A percentile compares a stretch with the other conserved stretches of the same genome.
Evolutionary conservation across 2,329 filamentous ascomycete genomes (phyloP).

Genomic region (Hymenoscyphus occultus): DNA sequence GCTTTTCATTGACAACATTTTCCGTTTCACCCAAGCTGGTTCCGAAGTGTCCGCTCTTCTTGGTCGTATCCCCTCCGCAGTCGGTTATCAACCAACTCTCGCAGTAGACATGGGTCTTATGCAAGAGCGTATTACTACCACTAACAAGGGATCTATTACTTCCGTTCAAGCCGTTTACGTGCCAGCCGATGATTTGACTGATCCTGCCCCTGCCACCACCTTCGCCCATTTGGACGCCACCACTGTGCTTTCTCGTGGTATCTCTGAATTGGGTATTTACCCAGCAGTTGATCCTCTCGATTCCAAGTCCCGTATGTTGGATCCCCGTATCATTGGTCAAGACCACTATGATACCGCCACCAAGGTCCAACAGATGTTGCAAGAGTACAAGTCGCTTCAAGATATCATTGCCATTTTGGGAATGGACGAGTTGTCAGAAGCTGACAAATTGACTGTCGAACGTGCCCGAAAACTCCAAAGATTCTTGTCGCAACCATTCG

Average conservation of each 20-base stretch:
- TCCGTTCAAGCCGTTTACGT: conserved; percentile 99
- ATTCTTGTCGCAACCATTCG: conserved; percentile 99
- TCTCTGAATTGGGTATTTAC: conserved; percentile 99
- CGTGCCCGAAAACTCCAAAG: conserved; percentile 99
- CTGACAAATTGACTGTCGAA: conserved; percentile 99
- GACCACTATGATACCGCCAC: conserved; percentile 96
- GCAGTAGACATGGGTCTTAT: conserved; percentile 98
- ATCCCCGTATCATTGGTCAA: conserved; percentile 96
- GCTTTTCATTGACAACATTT: conserved; percentile 99
- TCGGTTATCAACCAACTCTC: conserved; percentile 99
- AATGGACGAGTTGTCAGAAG: conserved; percentile 99
- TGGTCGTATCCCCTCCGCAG: conserved; percentile 99
- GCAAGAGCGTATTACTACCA: conserved; percentile 99
- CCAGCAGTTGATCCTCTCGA: conserved; percentile 99
- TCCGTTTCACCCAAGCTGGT: conserved; percentile 99
- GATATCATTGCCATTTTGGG: conserved; percentile 99
- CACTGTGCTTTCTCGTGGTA: conserved; percentile 99
- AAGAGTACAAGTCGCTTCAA: conserved; percentile 99
- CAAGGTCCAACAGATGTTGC: conserved; percentile 97
- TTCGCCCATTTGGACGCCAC: conserved; percentile 99
- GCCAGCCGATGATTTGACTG: conserved; percentile 99
- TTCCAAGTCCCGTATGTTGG: conserved; percentile 99
- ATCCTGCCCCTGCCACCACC: conserved; percentile 98
- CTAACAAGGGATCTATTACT: conserved; percentile 98
- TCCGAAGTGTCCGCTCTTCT: conserved; percentile 99